Base-by-base conservation (phyloP, 2,329 filamentous ascomycete genomes). In the Diplodia scrobiculata region DNA sequence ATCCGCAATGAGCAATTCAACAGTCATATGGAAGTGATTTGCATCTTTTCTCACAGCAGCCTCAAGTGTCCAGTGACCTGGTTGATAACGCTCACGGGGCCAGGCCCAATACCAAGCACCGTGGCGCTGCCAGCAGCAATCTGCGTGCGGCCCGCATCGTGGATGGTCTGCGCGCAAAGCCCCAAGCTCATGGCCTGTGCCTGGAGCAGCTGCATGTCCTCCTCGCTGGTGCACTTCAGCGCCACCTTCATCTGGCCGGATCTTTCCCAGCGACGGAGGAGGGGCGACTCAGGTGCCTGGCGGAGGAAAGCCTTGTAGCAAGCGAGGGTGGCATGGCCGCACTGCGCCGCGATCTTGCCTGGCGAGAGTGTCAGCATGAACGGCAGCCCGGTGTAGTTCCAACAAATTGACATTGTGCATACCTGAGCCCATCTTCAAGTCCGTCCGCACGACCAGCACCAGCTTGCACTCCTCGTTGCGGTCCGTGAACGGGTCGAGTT, bases 391-490 rank as follows among this genome's bases (percentile, higher is more conserved):
- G 68, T n/a, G 50, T 41, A 65, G 41, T 63, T n/a, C 34, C 25
- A 45, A 5, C 3, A 21, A 10, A 7, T 32, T 32, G 29, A 32
- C 11, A 10, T 25, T 25, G 25, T 25, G 19, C 82, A 50, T 82
- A 95, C 94, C 94, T 81, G 97, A 98, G 10, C 91, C 95, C 95
- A 99, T 99, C 72, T 94, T 94, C 73, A 99, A 79, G 80, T 99
- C 95, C 19, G 92, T 97, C 75, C 95, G 83, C 65, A 98, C 94
- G 3, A 97, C 91, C 38, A 99, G 82, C 14, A 97, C 91, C 67
- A 98, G 83, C 81, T 98, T 98, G 82, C 94, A 97, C 78, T 97
- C 93, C 78, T 97, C 93, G 27, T 81, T 83, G 59, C 51, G 58
- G 21, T 72, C 77, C 13, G 75, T 76, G 68, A 85, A 87, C 9